These are phyloP conservation scores for Crithidia thermophila DNA, from an alignment of 208 protist genomes.

Conservation along the genomic window DNA sequence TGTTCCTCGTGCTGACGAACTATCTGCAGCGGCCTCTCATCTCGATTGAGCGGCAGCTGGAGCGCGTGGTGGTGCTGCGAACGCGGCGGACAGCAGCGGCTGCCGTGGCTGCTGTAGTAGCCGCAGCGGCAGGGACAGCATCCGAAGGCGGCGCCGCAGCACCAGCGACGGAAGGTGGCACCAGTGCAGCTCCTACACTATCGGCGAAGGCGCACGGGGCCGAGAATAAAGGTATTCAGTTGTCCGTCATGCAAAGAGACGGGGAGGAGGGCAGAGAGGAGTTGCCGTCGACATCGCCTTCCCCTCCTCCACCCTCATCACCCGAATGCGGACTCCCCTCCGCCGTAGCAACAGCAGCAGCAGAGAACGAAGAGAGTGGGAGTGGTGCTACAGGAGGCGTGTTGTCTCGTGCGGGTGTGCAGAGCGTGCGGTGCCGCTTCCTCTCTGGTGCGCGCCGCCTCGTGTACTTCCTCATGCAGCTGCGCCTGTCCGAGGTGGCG, in stretches of 20 bases:
- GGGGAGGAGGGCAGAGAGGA: too few relatives aligned
- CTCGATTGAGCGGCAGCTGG: slow-evolving; percentile 20
- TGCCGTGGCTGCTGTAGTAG: not conserved
- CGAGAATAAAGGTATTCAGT: too few relatives aligned
- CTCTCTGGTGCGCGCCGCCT: not conserved
- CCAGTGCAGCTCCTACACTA: too few relatives aligned
- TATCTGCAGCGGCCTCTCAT: slow-evolving; percentile 17
- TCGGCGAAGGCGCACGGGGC: too few relatives aligned
- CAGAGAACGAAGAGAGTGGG: not conserved
- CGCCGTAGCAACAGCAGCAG: too few relatives aligned
- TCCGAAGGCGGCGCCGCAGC: not conserved
- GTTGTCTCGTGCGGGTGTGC: not conserved
- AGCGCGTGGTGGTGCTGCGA: slow-evolving; percentile 8
- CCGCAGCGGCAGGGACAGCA: not conserved
- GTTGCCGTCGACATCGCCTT: too few relatives aligned
- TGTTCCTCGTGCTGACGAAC: slow-evolving; percentile 15
- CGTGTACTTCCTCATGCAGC: not conserved
- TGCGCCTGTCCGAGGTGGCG: slow-evolving; percentile 15
- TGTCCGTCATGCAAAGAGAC: too few relatives aligned
- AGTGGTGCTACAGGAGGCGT: not conserved
- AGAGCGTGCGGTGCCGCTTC: slow-evolving; percentile 4
- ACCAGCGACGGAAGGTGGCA: too few relatives aligned
- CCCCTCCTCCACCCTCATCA: too few relatives aligned
- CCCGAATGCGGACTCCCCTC: too few relatives aligned
- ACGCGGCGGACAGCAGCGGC: not conserved